These are phyloP conservation scores for Fragilariopsis cylindrus DNA, from an alignment of 108 stramenopile species.

Conservation along the genomic window DNA sequence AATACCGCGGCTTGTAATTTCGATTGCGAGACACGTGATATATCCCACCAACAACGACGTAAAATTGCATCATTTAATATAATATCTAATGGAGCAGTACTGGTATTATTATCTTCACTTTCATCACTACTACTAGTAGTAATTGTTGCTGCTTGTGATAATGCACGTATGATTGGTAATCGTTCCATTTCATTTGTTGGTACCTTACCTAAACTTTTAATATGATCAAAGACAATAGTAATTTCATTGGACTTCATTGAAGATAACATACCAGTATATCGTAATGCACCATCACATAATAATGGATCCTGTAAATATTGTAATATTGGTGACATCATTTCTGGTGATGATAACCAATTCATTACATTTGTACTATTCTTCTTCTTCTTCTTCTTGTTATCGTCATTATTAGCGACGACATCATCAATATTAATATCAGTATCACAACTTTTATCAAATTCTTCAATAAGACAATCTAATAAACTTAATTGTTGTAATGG, in stretches of 20 bases:
- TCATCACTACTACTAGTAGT: too few species aligned
- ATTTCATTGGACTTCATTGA: background rate
- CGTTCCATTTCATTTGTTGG: conserved; percentile 24
- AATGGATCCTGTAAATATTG: conserved; percentile 26
- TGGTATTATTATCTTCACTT: background rate
- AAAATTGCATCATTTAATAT: conserved; percentile 17
- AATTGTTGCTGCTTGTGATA: background rate
- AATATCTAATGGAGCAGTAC: background rate
- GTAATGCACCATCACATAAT: conserved; percentile 24
- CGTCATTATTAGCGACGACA: background rate
- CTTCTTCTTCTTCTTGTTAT: background rate
- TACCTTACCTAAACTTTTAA: background rate
- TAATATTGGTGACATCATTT: conserved; percentile 11
- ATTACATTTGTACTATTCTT: background rate
- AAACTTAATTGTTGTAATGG: conserved; percentile 29
- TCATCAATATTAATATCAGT: background rate
- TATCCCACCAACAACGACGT: conserved; percentile 32
- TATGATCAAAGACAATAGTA: conserved; percentile 1
- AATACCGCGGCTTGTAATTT: conserved; percentile 35
- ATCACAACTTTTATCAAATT: background rate
- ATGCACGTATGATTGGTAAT: conserved; percentile 19
- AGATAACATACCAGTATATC: conserved; percentile 12
- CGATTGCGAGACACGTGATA: conserved; percentile 21
- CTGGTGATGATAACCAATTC: conserved; percentile 12
- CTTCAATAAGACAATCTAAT: conserved; percentile 29